Evolutionary conservation across 2,329 filamentous ascomycete genomes (phyloP), one percentile per base, ranked within the genome.

Genomic region (Calycina herbarum): DNA sequence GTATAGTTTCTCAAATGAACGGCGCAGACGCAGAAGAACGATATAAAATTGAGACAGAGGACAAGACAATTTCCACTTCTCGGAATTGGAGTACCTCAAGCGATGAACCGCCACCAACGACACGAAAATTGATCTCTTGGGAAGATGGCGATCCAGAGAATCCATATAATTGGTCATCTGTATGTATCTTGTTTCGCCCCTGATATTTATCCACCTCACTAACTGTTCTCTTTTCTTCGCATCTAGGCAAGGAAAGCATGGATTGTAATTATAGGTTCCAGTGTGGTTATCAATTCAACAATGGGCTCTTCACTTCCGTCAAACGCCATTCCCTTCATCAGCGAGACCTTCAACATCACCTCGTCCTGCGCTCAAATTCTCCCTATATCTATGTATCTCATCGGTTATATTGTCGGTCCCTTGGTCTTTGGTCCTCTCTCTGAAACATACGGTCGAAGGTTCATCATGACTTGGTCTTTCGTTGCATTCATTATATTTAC

Each of bases 401-500:
- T 89, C 56, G 87, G 87, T 6, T 91, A 89, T 72, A 84, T 88
- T 24, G 57, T 74, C 68, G 78, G 80, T 0, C 86, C 86, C 0
- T 76, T 89, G 8, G 75, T 89, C 13, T 89, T 87, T 80, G 88
- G 86, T 0, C 89, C 89, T 0, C 73, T 90, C 2, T 89, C 85
- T 56, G 89, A 91, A 73, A 86, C 89, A 66, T 85, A 84, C 65
- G 87, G 88, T 8, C 81, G 88, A 15, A 78, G 82, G 66, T 84
- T 83, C 5, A 79, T 89, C 73, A 85, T 42, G 86, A 84, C 89
- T 40, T 76, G 85, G 70, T 88, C 88, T 5, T 89, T 92, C 77
- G 83, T 85, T 65, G 79, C 90, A 33, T 92, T 91, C 72, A 86
- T 89, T 58, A 81, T 91, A 65, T 78, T 92, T 10, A 86, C 83